Evolutionary conservation across 2,329 filamentous ascomycete genomes (phyloP), one percentile per base, ranked within the genome.

Genomic region (Exserohilum rostratum): DNA sequence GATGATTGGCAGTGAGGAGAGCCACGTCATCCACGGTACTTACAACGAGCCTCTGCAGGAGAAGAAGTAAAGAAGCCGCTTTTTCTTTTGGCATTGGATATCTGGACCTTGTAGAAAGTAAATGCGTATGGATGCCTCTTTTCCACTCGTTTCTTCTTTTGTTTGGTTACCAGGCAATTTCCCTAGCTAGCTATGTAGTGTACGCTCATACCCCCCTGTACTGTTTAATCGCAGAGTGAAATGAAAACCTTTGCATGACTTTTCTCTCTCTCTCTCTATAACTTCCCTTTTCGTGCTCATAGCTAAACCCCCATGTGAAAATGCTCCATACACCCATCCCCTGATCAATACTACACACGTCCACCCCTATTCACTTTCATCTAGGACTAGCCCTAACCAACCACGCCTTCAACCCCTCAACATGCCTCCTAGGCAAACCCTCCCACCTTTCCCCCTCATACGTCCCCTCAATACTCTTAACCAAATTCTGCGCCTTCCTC

Each of bases 371-470:
- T n/a, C 27, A 5, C 4, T 10, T 29, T 44, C 9, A 52, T 25
- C 61, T 52, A 6, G 62, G 46, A 31, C 57, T 66, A 13, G 65
- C 62, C 53, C 57, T 67, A 3, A 34, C 38, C 18, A 69, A 33
- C 67, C 67, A 69, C 42, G 58, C 58, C 29, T 53, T 55, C 17
- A 69, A 59, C 12, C 46, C 53, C 11, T 56, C 42, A 3, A 38
- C 40, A 31, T 62, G 65, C 33, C 47, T 50, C 18, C 55, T 57
- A 3, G 68, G 67, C 22, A 70, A 3, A 1, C 39, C 52, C 22
- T 62, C 53, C 39, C 62, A 69, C 39, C 63, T 58, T 40, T 60
- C 53, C 13, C 44, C 47, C 56, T 68, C 62, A 48, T 70, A 71
- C 13, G 66, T 69, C 10, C 60, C 62, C 18, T 71, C 62, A 30